Evolutionary conservation across 169 alveolate species (phyloP), one percentile per base, ranked within the genome.

Genomic region (Plasmodium blacklocki): DNA sequence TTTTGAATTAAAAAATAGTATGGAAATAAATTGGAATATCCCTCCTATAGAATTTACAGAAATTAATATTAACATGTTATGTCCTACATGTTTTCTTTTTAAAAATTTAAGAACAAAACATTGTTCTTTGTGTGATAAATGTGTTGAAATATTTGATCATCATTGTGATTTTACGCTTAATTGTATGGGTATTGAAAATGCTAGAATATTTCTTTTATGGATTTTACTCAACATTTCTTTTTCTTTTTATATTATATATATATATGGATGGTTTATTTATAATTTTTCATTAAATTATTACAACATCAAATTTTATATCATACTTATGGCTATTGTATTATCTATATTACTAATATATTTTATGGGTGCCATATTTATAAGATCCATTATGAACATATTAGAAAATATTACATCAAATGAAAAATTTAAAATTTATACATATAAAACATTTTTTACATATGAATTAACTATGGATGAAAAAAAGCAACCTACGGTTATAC

Each of bases 131-230:
- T 98, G 99, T 85, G 94, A 96, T 29, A 83, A 88, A 68, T 98
- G 99, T 73, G 94, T 98, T 7, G 95, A 88, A 12, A 89, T 97
- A 59, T 97, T 94, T 91, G 99, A 98, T 88, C 99, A 98, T 92
- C 99, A 98, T 85, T 98, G 99, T 15, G 50, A 67, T 54, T 80
- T 67, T 52, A 80, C 90, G 12, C 50, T 80, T 54, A 80, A 80
- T 72, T 80, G 90, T 60, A 80, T 80, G 90, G 76, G 83, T 54
- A 63, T 80, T 32, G 83, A 80, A 3, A 80, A 80, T 26, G 70
- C 90, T 18, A 80, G 76, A 29, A 54, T 80, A 14, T 80, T 80
- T 18, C 54, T 80, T 26, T 39, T 52, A 11, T 80, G 90, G 90
- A 80, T 80, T 19, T n/a, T 67, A 59, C 26, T 63, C 6, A 80